Evolutionary conservation across 805 yeast species (phyloP).

Genomic region (Starmerella scarabaei): DNA sequence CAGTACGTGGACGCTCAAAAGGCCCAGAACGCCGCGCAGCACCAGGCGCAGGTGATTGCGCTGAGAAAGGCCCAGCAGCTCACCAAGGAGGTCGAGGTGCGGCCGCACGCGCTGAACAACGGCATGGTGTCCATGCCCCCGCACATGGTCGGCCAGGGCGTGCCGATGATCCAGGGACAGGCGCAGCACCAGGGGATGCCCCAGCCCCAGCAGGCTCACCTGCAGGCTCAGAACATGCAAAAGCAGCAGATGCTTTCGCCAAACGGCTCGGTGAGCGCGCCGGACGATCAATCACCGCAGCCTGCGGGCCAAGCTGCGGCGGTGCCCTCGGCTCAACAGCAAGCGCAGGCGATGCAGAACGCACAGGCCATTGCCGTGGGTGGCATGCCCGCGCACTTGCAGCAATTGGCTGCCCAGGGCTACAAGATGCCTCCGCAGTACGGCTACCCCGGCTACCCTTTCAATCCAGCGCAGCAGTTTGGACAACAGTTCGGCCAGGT

Average conservation of each 20-base stretch:
- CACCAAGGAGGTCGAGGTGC: constrained; percentile 1
- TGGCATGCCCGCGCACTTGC: constrained; percentile 15
- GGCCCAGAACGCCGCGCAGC: constrained; percentile 2
- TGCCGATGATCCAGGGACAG: constrained; percentile 1
- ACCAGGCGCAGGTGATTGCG: constrained; percentile 1
- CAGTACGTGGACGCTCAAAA: not conserved
- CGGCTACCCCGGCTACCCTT: constrained; percentile 15
- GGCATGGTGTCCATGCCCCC: constrained; percentile 2
- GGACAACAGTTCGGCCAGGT: not conserved
- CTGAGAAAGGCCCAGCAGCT: constrained; percentile 1
- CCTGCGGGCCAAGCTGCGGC: constrained; percentile 7
- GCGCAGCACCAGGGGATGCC: constrained; percentile 11
- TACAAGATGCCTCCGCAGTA: constrained; percentile 15
- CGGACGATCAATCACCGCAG: constrained; percentile 6
- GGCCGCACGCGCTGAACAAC: not conserved
- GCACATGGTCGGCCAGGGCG: too few species aligned
- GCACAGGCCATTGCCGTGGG: constrained; percentile 13
- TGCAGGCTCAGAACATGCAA: constrained; percentile 10
- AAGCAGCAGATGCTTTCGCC: not conserved
- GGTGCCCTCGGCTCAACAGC: constrained; percentile 2
- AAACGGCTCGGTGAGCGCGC: not conserved
- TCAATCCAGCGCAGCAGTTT: constrained; percentile 3
- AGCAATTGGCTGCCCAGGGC: constrained; percentile 12
- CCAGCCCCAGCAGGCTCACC: constrained; percentile 11
- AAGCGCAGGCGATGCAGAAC: constrained; percentile 11